These are phyloP conservation scores for Daldinia concentrica DNA, from an alignment of 495 filamentous ascomycete genomes.

Conservation along the genomic window DNA sequence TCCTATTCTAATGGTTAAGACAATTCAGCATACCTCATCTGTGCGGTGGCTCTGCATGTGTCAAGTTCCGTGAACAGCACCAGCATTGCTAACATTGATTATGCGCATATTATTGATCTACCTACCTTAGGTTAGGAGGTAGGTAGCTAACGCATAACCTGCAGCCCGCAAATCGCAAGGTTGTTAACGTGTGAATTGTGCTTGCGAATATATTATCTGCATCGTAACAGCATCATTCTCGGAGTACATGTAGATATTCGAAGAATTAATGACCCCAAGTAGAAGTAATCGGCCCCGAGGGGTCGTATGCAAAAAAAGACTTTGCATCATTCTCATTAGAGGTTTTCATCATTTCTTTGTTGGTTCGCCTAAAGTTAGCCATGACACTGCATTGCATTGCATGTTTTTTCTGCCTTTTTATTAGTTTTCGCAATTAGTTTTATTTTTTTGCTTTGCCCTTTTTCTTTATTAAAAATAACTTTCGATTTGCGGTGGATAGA, in stretches of 20 bases:
- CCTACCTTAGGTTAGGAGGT: too few relatives aligned
- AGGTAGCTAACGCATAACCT: not conserved
- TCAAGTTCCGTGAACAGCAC: not conserved
- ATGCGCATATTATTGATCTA: slow-evolving; percentile 31
- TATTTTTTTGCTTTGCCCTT: not conserved
- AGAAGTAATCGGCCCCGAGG: slow-evolving; percentile 1
- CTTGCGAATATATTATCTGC: not conserved
- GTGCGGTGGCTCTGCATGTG: slow-evolving; percentile 35
- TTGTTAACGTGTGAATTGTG: not conserved
- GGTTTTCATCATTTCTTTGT: slow-evolving; percentile 10
- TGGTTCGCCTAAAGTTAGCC: slow-evolving; percentile 8
- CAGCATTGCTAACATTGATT: slow-evolving; percentile 1
- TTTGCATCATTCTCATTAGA: slow-evolving; percentile 16
- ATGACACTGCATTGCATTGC: not conserved
- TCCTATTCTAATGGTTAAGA: not conserved
- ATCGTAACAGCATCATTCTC: not conserved
- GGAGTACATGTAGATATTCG: not conserved
- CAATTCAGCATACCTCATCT: slow-evolving; percentile 15
- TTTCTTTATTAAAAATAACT: not conserved
- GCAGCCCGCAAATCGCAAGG: not conserved
- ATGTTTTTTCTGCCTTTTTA: not conserved
- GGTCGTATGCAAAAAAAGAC: slow-evolving; percentile 1
- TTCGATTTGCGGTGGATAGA: not conserved
- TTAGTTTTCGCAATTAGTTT: not conserved
- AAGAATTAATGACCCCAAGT: slow-evolving; percentile 5